phyloP scores from a whole-genome alignment of 2,329 filamentous ascomycete species.

The Ophioceras dolichostomum region DNA sequence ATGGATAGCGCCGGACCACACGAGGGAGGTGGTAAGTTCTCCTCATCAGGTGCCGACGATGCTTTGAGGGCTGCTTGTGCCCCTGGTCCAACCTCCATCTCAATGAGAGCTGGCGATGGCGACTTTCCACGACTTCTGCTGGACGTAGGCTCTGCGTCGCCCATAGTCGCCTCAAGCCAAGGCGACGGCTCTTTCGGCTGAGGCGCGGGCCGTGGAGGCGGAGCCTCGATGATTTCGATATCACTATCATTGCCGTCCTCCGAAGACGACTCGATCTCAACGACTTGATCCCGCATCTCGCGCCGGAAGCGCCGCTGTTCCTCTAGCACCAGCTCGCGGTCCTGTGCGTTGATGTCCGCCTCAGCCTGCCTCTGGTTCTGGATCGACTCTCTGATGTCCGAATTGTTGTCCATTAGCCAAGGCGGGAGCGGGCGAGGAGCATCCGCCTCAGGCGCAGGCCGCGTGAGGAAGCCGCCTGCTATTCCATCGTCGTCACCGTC shows the following conservation, averaged over 20 bases:
- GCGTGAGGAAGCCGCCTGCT: no score
- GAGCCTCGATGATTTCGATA: conserved; percentile 41
- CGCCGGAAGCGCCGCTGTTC: conserved; percentile 34
- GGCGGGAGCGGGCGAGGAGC: conserved; percentile 55
- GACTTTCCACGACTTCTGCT: no score
- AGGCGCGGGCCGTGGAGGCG: not conserved
- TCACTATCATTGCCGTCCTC: conserved; percentile 35
- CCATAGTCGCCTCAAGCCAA: no score
- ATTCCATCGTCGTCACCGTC: conserved; percentile 39
- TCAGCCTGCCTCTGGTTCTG: conserved; percentile 46
- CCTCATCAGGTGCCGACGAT: not conserved
- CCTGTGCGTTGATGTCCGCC: conserved; percentile 50
- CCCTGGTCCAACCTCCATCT: not conserved
- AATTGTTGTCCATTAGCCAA: conserved; percentile 51
- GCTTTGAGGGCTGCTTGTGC: not conserved
- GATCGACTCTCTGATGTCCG: conserved; percentile 53
- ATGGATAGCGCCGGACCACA: no score
- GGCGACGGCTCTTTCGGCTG: not conserved
- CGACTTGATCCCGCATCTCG: conserved; percentile 34
- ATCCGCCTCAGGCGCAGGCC: conserved; percentile 19
- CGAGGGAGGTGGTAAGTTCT: no score
- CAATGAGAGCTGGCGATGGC: no score
- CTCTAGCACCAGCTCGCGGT: conserved; percentile 43
- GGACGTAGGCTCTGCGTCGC: no score
- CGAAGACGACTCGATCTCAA: conserved; percentile 48